Conservation (phyloP, 1,139 yeast species). For the Saccharomycopsis phalli region DNA sequence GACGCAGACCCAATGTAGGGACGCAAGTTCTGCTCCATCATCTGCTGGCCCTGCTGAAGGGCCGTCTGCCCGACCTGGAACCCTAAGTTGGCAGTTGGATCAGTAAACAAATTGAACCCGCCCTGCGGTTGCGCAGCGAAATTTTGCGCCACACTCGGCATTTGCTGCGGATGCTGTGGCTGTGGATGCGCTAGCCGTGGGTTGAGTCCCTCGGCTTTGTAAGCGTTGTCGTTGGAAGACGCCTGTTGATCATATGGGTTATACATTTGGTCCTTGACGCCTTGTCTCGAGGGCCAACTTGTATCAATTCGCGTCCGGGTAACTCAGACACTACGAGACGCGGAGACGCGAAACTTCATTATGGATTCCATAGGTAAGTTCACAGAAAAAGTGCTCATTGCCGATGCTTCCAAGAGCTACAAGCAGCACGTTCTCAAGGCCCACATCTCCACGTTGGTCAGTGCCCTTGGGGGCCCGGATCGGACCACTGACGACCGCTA, state of each 20-base stretch:
- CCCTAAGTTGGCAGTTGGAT: constrained; percentile 80
- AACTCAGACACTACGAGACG: too few species aligned
- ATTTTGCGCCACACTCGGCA: constrained; percentile 23
- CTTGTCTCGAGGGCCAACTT: too few species aligned
- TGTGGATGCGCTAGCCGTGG: constrained; percentile 20
- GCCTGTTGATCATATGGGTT: constrained; percentile 32
- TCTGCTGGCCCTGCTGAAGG: constrained; percentile 56
- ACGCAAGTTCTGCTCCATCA: constrained; percentile 61
- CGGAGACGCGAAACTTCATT: too few species aligned
- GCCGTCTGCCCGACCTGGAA: constrained; percentile 86
- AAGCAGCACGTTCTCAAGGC: constrained; percentile 43
- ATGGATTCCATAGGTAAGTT: constrained; percentile 12
- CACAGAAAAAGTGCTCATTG: constrained; percentile 10
- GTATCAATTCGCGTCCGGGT: too few species aligned
- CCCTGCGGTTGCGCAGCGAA: constrained; percentile 3
- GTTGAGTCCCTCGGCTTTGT: constrained; percentile 1
- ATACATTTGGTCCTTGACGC: too few species aligned
- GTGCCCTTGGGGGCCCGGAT: constrained; percentile 80
- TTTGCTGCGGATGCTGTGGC: constrained; percentile 18
- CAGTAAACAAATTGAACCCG: constrained; percentile 42
- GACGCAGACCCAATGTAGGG: constrained; percentile 33
- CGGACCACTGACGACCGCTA: constrained; percentile 44
- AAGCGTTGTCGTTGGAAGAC: constrained; percentile 3
- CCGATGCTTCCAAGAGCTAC: constrained; percentile 14
- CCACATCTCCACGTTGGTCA: constrained; percentile 61